Conservation (phyloP, 1,139 yeast species). For the Sugiyamaella pinicola region DNA sequence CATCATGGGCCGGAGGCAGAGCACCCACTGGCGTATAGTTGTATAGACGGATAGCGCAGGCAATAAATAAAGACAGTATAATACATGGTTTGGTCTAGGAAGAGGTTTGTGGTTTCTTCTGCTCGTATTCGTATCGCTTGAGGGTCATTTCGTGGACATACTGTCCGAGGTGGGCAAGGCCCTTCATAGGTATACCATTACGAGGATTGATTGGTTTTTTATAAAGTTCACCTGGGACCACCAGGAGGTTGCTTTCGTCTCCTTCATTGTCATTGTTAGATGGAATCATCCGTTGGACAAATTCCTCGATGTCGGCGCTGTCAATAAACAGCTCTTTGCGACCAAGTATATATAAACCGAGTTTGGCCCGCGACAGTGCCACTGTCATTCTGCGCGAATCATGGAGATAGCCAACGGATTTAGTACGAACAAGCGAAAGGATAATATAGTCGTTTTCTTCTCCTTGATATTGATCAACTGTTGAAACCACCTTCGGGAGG, state of each 20-base stretch:
- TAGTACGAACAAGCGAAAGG: constrained; percentile 39
- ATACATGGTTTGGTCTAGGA: neutral
- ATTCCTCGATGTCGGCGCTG: constrained; percentile 26
- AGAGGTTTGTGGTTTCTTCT: neutral
- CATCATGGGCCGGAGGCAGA: too few relatives aligned
- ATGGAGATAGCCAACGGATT: constrained; percentile 32
- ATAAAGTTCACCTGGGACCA: constrained; percentile 44
- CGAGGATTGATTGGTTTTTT: constrained; percentile 27
- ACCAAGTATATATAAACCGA: constrained; percentile 45
- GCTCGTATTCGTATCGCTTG: constrained; percentile 29
- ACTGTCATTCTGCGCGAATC: constrained; percentile 36
- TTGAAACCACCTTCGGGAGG: constrained; percentile 33
- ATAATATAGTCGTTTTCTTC: constrained; percentile 41
- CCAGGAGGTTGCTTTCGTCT: constrained; percentile 33
- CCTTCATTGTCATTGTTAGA: constrained; percentile 27
- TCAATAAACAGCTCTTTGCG: constrained; percentile 30
- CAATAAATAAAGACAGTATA: constrained; percentile 3
- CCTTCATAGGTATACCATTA: constrained; percentile 37
- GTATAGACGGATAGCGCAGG: too few relatives aligned
- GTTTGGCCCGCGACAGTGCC: constrained; percentile 41
- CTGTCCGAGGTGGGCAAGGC: constrained; percentile 44
- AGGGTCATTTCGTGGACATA: constrained; percentile 45
- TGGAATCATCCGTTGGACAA: constrained; percentile 24
- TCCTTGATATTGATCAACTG: constrained; percentile 39
- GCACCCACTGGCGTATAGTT: too few relatives aligned